phyloP scores from a whole-genome alignment of 2,329 filamentous ascomycete species.

The Podosphaera fusca region DNA sequence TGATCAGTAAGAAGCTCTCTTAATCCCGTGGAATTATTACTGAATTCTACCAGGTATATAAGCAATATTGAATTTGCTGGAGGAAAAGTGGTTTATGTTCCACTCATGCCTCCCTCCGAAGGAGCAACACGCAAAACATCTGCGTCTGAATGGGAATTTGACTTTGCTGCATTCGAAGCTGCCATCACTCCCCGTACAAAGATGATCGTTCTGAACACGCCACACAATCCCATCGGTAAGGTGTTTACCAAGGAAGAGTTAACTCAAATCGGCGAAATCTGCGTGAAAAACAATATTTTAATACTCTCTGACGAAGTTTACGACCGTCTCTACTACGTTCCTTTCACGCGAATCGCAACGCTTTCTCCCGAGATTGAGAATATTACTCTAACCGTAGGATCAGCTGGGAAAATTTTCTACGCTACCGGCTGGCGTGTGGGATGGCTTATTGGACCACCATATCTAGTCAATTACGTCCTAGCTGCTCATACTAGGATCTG shows the following conservation, averaged over 20 bases:
- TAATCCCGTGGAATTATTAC: not conserved
- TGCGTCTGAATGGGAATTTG: constrained; percentile 68
- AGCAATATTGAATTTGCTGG: constrained; percentile 98
- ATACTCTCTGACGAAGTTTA: constrained; percentile 89
- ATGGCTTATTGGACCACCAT: constrained; percentile 74
- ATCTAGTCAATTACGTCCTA: constrained; percentile 76
- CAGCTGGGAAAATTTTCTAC: constrained; percentile 95
- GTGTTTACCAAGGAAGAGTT: constrained; percentile 74
- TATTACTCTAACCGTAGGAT: constrained; percentile 80
- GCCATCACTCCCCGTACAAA: constrained; percentile 72
- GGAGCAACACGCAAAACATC: constrained; percentile 62
- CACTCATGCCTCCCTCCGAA: constrained; percentile 68
- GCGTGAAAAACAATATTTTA: constrained; percentile 80
- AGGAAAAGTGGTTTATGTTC: constrained; percentile 83
- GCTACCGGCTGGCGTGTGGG: constrained; percentile 91
- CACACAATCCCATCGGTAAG: constrained; percentile 89
- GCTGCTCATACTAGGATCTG: constrained; percentile 92
- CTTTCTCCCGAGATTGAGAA: constrained; percentile 74
- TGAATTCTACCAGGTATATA: constrained; percentile 39
- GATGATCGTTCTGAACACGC: constrained; percentile 83
- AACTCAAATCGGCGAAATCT: constrained; percentile 63
- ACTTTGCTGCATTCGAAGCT: constrained; percentile 60
- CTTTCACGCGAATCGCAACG: constrained; percentile 80
- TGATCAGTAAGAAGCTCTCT: constrained; percentile 43
- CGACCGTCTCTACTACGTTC: constrained; percentile 82